A percentile compares a stretch with the other conserved stretches of the same genome.
These are phyloP conservation scores for Mortierella sp. DNA, from an alignment of 371 early-diverging fungal species.

Conservation along the genomic window DNA sequence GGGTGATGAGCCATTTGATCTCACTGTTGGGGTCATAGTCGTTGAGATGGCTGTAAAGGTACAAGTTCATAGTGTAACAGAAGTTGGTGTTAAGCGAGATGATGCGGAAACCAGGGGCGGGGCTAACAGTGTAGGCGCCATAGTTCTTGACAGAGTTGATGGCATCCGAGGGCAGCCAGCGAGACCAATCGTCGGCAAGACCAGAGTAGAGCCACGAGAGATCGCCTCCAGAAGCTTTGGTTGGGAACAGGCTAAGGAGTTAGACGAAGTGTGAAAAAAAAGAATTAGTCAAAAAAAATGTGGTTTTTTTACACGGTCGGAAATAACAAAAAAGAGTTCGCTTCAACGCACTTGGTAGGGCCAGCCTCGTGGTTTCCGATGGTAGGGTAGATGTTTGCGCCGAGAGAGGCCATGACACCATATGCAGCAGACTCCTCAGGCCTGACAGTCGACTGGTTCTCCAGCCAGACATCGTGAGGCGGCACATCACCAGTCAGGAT, in stretches of 20 bases:
- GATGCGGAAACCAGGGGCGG: slow-evolving; percentile 60
- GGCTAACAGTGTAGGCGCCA: slow-evolving; percentile 62
- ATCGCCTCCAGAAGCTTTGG: slow-evolving; percentile 54
- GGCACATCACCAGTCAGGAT: slow-evolving; percentile 73
- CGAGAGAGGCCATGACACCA: slow-evolving; percentile 56
- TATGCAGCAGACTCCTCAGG: slow-evolving; percentile 58
- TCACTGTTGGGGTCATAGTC: slow-evolving; percentile 64
- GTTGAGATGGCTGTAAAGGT: slow-evolving; percentile 27
- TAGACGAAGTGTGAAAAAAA: neutral
- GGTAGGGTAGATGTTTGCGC: slow-evolving; percentile 63
- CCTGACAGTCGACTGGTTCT: slow-evolving; percentile 32
- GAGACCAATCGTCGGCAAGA: slow-evolving; percentile 58
- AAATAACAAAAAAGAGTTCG: neutral
- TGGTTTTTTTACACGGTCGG: too few species aligned
- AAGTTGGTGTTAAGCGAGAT: slow-evolving; percentile 75
- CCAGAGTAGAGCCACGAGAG: slow-evolving; percentile 60
- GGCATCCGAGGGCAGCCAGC: slow-evolving; percentile 58
- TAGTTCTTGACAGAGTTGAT: slow-evolving; percentile 49
- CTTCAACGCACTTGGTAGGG: slow-evolving; percentile 26
- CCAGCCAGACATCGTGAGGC: slow-evolving; percentile 69
- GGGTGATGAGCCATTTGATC: slow-evolving; percentile 61
- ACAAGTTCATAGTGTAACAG: slow-evolving; percentile 66
- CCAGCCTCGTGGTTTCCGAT: slow-evolving; percentile 68
- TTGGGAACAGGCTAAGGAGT: slow-evolving; percentile 59
- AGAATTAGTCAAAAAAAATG: neutral